Conservation (phyloP, 805 yeast genomes). For the Zygosaccharomyces rouxii region DNA sequence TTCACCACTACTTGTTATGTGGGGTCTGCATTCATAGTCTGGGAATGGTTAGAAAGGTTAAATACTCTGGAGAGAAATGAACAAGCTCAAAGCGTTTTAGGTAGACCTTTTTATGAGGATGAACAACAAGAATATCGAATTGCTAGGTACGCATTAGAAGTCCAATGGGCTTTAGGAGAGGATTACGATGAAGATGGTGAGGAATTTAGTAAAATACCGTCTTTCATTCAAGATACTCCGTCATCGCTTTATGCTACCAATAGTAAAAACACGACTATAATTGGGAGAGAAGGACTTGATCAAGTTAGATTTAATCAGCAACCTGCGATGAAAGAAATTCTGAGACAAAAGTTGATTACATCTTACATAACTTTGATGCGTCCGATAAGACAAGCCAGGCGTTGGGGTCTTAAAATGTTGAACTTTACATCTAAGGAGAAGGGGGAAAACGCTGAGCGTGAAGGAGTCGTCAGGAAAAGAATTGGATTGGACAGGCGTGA, state of each 20-base stretch:
- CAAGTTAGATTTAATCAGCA: slow-evolving; percentile 18
- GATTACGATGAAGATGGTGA: slow-evolving; percentile 11
- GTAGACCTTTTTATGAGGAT: slow-evolving; percentile 70
- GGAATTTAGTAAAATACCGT: slow-evolving; percentile 2
- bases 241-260: neutral
- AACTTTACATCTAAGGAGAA: slow-evolving; percentile 37
- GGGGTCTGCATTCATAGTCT: slow-evolving; percentile 65
- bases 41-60: slow-evolving; percentile 82
- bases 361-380: slow-evolving; percentile 40
- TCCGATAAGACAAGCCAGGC: slow-evolving; percentile 51
- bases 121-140: slow-evolving; percentile 39
- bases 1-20: slow-evolving; percentile 70
- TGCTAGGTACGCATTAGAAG: slow-evolving; percentile 29
- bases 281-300: slow-evolving; percentile 13
- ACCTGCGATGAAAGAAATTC: slow-evolving; percentile 20
- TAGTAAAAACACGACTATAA: neutral
- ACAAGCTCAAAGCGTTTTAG: slow-evolving; percentile 69
- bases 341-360: slow-evolving; percentile 22
- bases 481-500: slow-evolving; percentile 28
- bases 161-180: slow-evolving; percentile 25
- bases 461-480: slow-evolving; percentile 26
- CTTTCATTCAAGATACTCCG: slow-evolving; percentile 1
- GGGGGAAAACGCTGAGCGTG: slow-evolving; percentile 19
- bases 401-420: slow-evolving; percentile 55
- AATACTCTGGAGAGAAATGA: slow-evolving; percentile 50